Evolutionary conservation across 208 protist genomes (phyloP).

Genomic region (Porcisia deanei): DNA sequence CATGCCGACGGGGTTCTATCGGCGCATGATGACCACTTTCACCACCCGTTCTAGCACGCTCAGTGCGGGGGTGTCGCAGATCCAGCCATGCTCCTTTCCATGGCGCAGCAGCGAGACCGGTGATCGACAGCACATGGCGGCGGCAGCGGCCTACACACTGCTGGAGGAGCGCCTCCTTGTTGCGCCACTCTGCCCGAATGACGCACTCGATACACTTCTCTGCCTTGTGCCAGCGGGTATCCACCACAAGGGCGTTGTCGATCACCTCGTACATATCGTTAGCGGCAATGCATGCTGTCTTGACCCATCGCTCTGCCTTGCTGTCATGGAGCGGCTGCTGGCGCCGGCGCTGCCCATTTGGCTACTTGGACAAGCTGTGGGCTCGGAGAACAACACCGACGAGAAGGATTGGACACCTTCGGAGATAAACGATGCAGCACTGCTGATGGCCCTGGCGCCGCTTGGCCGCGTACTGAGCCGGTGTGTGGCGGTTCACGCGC

Average conservation of each 20-base stretch:
- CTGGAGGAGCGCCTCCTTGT: constrained; percentile 34
- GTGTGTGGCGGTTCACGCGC: constrained; percentile 14
- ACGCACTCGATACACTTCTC: constrained; percentile 25
- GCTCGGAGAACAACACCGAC: neutral
- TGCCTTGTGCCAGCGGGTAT: neutral
- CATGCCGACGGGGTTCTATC: neutral
- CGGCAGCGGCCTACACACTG: neutral
- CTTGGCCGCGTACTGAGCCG: constrained; percentile 10
- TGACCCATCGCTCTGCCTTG: constrained; percentile 10
- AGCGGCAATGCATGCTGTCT: constrained; percentile 25
- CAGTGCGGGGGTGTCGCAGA: neutral
- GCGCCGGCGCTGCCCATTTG: constrained; percentile 6
- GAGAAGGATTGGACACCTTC: neutral
- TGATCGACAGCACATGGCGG: neutral
- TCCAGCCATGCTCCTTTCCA: neutral
- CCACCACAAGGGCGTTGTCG: constrained; percentile 22
- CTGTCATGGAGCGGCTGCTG: constrained; percentile 12
- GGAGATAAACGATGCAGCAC: neutral
- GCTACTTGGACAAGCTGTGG: neutral
- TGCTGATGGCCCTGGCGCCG: constrained; percentile 13
- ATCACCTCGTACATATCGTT: constrained; percentile 22
- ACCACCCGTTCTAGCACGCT: neutral
- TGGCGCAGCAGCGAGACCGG: neutral
- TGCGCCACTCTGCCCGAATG: constrained; percentile 30
- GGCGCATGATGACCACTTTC: neutral